These are phyloP conservation scores for Pleurotus eryngii DNA, from an alignment of 768 basidiomycete species.

Conservation along the genomic window DNA sequence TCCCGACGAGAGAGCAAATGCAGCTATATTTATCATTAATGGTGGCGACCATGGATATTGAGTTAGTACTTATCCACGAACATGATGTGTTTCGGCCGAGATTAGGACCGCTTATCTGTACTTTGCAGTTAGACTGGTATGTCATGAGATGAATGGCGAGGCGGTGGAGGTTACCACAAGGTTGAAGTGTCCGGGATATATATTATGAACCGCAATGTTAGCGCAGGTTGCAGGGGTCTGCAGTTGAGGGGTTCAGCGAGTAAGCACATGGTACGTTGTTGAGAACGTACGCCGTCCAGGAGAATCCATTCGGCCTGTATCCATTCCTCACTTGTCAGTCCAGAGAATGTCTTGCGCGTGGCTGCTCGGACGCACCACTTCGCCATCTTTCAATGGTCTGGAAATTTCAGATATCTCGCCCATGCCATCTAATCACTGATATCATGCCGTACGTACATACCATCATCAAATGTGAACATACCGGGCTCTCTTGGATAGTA, in stretches of 20 bases:
- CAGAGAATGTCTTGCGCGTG: not conserved
- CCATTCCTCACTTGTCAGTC: not conserved
- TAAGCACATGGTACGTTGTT: slow-evolving; percentile 5
- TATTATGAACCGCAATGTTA: slow-evolving; percentile 86
- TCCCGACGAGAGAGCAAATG: slow-evolving; percentile 87
- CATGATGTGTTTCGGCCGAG: slow-evolving; percentile 82
- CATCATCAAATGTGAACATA: slow-evolving; percentile 16
- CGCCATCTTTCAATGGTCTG: slow-evolving; percentile 69
- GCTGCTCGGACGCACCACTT: slow-evolving; percentile 43
- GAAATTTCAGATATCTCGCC: slow-evolving; percentile 65
- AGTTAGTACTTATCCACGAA: slow-evolving; percentile 26
- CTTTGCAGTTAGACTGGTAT: not conserved
- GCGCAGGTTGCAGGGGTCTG: slow-evolving; percentile 91
- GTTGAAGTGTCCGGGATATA: slow-evolving; percentile 83
- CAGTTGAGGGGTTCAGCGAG: slow-evolving; percentile 1
- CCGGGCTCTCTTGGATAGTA: slow-evolving; percentile 71
- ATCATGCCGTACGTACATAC: slow-evolving; percentile 1
- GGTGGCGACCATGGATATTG: slow-evolving; percentile 2
- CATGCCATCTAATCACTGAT: slow-evolving; percentile 40
- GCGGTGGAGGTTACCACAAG: slow-evolving; percentile 60
- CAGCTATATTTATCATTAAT: slow-evolving; percentile 43
- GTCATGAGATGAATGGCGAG: not conserved
- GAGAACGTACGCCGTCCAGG: slow-evolving; percentile 65
- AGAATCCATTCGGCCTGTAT: slow-evolving; percentile 82
- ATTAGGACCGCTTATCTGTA: slow-evolving; percentile 84